A percentile compares a stretch with the other conserved stretches of the same genome.
Conservation (phyloP, 2,329 filamentous ascomycete species). For the Reticulascus tulasneorum region DNA sequence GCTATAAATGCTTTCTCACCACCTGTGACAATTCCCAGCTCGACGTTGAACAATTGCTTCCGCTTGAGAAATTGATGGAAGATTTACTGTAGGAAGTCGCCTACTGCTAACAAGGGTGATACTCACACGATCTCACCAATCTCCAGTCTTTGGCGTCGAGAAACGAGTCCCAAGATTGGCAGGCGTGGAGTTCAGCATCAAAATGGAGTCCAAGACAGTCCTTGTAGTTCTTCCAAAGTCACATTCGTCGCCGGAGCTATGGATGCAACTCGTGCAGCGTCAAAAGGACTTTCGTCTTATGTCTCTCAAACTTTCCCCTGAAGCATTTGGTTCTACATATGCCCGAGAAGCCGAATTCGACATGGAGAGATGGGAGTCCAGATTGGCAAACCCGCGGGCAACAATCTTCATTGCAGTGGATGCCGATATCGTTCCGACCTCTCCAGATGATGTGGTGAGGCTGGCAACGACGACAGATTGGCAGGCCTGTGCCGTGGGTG, state of each 20-base stretch:
- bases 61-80: too few relatives aligned
- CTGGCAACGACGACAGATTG: neutral
- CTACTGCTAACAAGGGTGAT: too few relatives aligned
- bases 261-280: neutral
- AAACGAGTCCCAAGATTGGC: too few relatives aligned
- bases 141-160: too few relatives aligned
- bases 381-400: constrained; percentile 2
- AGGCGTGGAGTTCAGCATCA: too few relatives aligned
- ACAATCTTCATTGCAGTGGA: constrained; percentile 7
- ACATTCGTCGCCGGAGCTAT: neutral
- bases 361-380: constrained; percentile 3
- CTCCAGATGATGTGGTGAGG: neutral
- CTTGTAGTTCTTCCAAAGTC: constrained; percentile 3
- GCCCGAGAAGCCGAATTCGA: constrained; percentile 8
- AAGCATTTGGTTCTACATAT: constrained; percentile 7
- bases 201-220: neutral
- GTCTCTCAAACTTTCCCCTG: constrained; percentile 6
- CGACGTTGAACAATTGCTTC: too few relatives aligned
- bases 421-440: neutral
- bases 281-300: constrained; percentile 11
- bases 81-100: too few relatives aligned
- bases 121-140: too few relatives aligned
- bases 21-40: too few relatives aligned
- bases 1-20: too few relatives aligned
- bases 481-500: constrained; percentile 3